Conservation (phyloP, 768 basidiomycete species). For the Kondoa malvinella region DNA sequence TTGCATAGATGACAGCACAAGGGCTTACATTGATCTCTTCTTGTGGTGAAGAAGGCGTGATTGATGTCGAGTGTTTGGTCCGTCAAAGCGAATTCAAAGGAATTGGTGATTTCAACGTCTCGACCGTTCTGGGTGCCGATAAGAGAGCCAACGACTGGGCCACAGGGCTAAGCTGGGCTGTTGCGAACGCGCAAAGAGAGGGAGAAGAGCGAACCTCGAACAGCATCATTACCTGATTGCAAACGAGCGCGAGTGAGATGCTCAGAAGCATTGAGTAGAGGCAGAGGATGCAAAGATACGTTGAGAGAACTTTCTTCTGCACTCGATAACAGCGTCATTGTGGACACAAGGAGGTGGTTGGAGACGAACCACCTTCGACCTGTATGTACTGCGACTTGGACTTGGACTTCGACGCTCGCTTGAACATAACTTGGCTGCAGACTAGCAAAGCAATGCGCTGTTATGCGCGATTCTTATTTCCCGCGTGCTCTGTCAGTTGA, state of each 20-base stretch:
- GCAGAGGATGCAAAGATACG: conserved; percentile 52
- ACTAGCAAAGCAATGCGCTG: no score
- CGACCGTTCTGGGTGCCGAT: conserved; percentile 86
- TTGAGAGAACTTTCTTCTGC: conserved; percentile 3
- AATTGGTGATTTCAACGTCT: conserved; percentile 92
- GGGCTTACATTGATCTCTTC: conserved; percentile 68
- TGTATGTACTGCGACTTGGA: no score
- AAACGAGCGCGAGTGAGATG: conserved; percentile 74
- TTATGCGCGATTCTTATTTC: no score
- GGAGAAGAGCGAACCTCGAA: conserved; percentile 12
- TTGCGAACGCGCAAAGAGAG: conserved; percentile 9
- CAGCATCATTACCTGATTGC: conserved; percentile 41
- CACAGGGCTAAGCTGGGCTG: background rate
- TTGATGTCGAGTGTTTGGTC: conserved; percentile 47
- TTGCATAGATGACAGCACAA: background rate
- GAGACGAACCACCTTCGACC: no score
- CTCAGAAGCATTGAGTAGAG: conserved; percentile 91
- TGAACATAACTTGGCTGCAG: no score
- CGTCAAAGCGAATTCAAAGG: conserved; percentile 65
- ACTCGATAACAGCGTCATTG: background rate
- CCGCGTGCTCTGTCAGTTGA: no score
- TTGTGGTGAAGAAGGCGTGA: conserved; percentile 58
- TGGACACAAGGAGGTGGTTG: no score
- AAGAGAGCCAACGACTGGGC: conserved; percentile 70
- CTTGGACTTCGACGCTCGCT: no score